Base-by-base conservation (phyloP, 371 early-diverging fungal species). In the Chytridium lagenaria region DNA sequence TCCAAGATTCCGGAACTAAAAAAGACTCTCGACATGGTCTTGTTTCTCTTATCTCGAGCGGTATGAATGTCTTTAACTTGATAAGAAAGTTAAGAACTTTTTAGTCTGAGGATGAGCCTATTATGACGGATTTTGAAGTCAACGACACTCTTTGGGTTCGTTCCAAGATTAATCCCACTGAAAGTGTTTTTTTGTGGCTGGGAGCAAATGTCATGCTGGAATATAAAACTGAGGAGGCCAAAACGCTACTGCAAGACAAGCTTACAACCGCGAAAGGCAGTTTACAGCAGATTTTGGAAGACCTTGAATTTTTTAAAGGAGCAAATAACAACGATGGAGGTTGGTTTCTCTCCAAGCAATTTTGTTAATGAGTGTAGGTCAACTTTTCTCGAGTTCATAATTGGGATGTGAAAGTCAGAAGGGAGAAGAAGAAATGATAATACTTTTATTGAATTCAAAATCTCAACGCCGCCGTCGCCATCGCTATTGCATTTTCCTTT, bases 291-390 rank as follows among this genome's bases (percentile, higher is more conserved):
- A 88, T 94, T 0, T 83, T 89, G 15, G 96, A 97, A 78, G 98
- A 98, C 81, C 84, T 95, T n/a, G 93, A 92, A 77, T 98, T 93
- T 74, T n/a, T 80, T 98, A 81, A 85, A 95, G 72, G 94, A 94
- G 72, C 98, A 98, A 83, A 95, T 97, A 78, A 98, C 98, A 1
- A 97, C 96, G 33, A 96, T 97, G 94, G 98, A 98, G 85, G 98
- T 70, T 28, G 31, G 31, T 51, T 12, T 34, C 26, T 40, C 30
- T 37, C 19, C 3, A 39, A 44, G 3, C 10, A 30, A 7, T 50
- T 26, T 50, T 26, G 19, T 7, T 50, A 2, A 49, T 38, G 0
- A 49, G 2, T 12, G 7, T 28, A 75, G 75, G 75, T 98, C 85
- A 98, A 97, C 87, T 94, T 92, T 44, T 97, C 98, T 38, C 90